Evolutionary conservation across 2,329 filamentous ascomycete species (phyloP).

Genomic region (Xenoacremonium recifei): DNA sequence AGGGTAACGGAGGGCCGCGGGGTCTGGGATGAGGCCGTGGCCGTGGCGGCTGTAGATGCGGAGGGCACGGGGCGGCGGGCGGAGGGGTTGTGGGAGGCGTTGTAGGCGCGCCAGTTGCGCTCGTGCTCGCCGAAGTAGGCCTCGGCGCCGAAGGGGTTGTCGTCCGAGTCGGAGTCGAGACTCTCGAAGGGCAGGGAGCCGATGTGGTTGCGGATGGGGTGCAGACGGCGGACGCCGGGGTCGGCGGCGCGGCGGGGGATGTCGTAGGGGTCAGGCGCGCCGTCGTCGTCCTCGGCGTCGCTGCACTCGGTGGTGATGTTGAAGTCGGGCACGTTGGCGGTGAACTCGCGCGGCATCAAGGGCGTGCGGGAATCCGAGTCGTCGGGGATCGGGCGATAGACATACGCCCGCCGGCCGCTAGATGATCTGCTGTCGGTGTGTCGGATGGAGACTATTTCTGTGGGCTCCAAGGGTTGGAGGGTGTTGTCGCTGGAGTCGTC

Average conservation of each 20-base stretch:
- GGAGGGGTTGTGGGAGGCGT: conserved; percentile 5
- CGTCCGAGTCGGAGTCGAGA: conserved; percentile 37
- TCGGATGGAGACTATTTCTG: conserved; percentile 48
- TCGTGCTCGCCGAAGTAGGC: conserved; percentile 25
- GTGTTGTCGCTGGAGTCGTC: conserved; percentile 19
- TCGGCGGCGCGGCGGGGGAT: conserved; percentile 27
- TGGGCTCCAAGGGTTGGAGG: conserved; percentile 15
- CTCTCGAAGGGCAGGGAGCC: conserved; percentile 56
- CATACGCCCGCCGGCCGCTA: conserved; percentile 46
- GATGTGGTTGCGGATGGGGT: conserved; percentile 54
- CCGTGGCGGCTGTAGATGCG: not conserved
- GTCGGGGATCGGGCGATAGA: conserved; percentile 34
- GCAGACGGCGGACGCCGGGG: conserved; percentile 32
- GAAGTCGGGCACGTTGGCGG: conserved; percentile 46
- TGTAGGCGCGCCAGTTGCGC: conserved; percentile 22
- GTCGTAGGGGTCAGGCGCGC: conserved; percentile 13
- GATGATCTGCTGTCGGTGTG: conserved; percentile 52
- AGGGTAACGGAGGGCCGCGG: conserved; percentile 22
- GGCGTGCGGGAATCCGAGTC: conserved; percentile 49
- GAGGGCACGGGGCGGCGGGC: not conserved
- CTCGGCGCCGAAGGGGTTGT: conserved; percentile 27
- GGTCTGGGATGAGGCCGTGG: not conserved
- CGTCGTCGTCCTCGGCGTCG: conserved; percentile 54
- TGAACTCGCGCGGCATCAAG: conserved; percentile 58
- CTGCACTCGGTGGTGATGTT: conserved; percentile 59